Evolutionary conservation across 129 eudicot species (phyloP), one percentile per base, ranked within the genome.

Genomic region (Daucus carota): DNA sequence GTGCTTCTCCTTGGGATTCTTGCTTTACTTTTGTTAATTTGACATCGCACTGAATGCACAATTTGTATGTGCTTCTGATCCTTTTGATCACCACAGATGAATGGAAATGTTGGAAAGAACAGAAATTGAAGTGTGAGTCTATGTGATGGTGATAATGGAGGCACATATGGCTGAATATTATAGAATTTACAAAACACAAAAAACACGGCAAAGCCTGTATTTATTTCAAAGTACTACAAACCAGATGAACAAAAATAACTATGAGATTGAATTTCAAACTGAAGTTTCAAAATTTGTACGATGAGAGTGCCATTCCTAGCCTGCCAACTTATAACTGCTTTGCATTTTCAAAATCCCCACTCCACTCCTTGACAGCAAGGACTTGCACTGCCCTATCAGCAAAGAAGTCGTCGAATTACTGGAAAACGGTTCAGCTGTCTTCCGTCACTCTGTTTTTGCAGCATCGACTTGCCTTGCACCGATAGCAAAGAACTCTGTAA

Each of bases 401-500:
- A 80, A 29, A 74, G 24, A 79, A 70, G 60, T 47, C 31, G 54
- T 45, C 10, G 32, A 38, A 67, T 34, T 31, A 67, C 72, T 44
- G 9, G 28, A n/a, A 9, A 57, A 31, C 38, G 29, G 18, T 63
- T 29, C 70, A 63, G 10, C 3, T 9, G 29, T 59, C 66, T 24
- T 48, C 14, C 34, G 5, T 78, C 57, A 86, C 79, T 84, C 89
- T 32, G 15, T 72, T 60, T 89, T 85, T 4, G 82, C 75, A 65
- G 82, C 79, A 36, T 54, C 78, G 32, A 34, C 66, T 33, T 87
- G 88, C 59, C 77, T 81, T 38, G 96, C 87, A 16, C 92, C 92
- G 31, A 90, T 81, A 3, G 92, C 86, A 52, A 90, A 90, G 82
- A 90, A 87, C 81, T 90, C 96, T 0, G 96, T 82, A 52, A 90